Evolutionary conservation across 495 filamentous ascomycete genomes (phyloP).

Genomic region (Penicillium tannophilum): DNA sequence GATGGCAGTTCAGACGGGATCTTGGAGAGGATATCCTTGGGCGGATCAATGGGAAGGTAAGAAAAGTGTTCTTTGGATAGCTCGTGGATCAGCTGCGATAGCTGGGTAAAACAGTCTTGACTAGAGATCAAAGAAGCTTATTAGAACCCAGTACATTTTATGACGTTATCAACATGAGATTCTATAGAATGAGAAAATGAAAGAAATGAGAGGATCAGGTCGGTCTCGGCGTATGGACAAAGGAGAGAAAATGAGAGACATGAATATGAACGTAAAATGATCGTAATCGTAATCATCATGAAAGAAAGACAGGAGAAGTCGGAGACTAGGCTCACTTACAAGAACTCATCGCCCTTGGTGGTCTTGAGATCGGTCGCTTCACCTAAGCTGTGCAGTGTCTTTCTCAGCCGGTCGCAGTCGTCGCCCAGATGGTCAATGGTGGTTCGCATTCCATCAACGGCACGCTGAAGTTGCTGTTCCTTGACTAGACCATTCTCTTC

Average conservation of each 20-base stretch:
- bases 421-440: conserved; percentile 54
- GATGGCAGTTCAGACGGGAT: conserved; percentile 59
- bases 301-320: conserved; percentile 21
- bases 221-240: conserved; percentile 18
- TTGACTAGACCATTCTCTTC: conserved; percentile 50
- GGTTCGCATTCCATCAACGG: conserved; percentile 51
- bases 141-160: conserved; percentile 48
- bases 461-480: conserved; percentile 51
- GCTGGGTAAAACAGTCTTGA: conserved; percentile 59
- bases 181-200: conserved; percentile 32
- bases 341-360: conserved; percentile 61
- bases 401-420: conserved; percentile 60
- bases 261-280: conserved; percentile 16
- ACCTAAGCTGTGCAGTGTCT: conserved; percentile 58
- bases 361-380: conserved; percentile 62
- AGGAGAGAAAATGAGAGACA: conserved; percentile 25
- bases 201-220: conserved; percentile 23
- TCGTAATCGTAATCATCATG: background rate
- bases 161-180: conserved; percentile 41
- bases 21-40: conserved; percentile 52
- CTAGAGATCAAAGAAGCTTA: conserved; percentile 43
- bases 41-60: conserved; percentile 58
- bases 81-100: conserved; percentile 59
- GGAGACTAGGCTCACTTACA: conserved; percentile 54
- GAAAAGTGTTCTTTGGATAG: conserved; percentile 60